Evolutionary conservation across 257 asterid genomes (phyloP).

Genomic region (Solanum appendiculatum): DNA sequence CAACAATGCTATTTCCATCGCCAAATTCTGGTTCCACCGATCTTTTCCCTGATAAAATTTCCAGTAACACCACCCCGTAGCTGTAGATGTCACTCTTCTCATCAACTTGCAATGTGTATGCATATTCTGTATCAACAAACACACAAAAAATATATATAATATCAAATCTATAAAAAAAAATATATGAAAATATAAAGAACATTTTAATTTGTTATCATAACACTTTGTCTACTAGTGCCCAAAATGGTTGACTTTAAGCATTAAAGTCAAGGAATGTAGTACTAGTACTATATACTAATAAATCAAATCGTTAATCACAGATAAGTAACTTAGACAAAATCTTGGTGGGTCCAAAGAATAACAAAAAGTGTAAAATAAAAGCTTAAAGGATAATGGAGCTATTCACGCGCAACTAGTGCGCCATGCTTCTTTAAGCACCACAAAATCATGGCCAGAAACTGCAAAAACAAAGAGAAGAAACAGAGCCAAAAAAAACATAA

Average conservation of each 20-base stretch:
- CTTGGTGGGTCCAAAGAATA: slow-evolving; percentile 42
- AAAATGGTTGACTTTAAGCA: neutral
- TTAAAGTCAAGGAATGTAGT: neutral
- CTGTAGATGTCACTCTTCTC: slow-evolving; percentile 96
- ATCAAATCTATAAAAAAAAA: too few species aligned
- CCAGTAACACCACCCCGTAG: slow-evolving; percentile 82
- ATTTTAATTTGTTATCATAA: neutral
- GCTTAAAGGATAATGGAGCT: slow-evolving; percentile 6
- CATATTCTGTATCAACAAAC: slow-evolving; percentile 49
- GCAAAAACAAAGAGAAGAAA: neutral
- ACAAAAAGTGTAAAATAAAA: slow-evolving; percentile 26
- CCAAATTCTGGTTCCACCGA: slow-evolving; percentile 82
- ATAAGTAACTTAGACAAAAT: slow-evolving; percentile 9
- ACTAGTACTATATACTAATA: neutral
- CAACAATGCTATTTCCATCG: slow-evolving; percentile 79
- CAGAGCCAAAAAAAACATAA: neutral
- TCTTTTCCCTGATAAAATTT: slow-evolving; percentile 62
- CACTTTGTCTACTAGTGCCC: neutral
- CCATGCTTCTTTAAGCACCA: slow-evolving; percentile 18
- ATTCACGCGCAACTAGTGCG: slow-evolving; percentile 47
- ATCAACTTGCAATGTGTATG: slow-evolving; percentile 84
- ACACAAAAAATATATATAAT: too few species aligned
- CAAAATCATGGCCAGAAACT: slow-evolving; percentile 29
- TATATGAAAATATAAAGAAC: too few species aligned
- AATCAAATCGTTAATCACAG: neutral